A percentile compares a stretch with the other conserved stretches of the same genome.
Conservation (phyloP, 140 eudicot genomes). For the Bidens hawaiensis region DNA sequence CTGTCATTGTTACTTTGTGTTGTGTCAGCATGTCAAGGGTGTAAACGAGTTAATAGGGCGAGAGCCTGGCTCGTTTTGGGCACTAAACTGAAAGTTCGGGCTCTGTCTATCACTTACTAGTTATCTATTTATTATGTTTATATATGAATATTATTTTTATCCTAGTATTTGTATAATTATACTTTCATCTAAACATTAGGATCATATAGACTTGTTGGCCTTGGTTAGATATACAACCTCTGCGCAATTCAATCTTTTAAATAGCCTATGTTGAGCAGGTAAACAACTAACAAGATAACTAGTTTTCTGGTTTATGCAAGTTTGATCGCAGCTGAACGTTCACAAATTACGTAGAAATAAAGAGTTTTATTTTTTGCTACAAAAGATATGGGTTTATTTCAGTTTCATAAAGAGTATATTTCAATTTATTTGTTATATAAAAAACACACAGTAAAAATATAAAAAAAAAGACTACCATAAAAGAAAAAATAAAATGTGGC, state of each 20-base stretch:
- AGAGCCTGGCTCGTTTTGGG: background rate
- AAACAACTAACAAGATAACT: too few relatives aligned
- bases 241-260: background rate
- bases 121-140: too few relatives aligned
- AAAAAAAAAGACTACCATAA: background rate
- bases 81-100: background rate
- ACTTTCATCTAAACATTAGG: too few relatives aligned
- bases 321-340: background rate
- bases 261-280: background rate
- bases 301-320: background rate
- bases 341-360: background rate
- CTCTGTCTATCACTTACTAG: too few relatives aligned
- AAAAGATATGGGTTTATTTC: background rate
- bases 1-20: background rate
- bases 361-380: background rate
- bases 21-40: too few relatives aligned
- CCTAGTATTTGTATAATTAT: too few relatives aligned
- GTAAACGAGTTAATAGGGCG: background rate
- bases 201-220: too few relatives aligned
- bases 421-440: background rate
- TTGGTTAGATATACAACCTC: too few relatives aligned
- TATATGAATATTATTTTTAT: too few relatives aligned
- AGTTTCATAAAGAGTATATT: background rate
- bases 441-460: too few relatives aligned
- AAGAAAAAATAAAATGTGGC: slow-evolving; percentile 40